Conservation (phyloP, 2,329 filamentous ascomycete genomes). For the Knufia petricola region DNA sequence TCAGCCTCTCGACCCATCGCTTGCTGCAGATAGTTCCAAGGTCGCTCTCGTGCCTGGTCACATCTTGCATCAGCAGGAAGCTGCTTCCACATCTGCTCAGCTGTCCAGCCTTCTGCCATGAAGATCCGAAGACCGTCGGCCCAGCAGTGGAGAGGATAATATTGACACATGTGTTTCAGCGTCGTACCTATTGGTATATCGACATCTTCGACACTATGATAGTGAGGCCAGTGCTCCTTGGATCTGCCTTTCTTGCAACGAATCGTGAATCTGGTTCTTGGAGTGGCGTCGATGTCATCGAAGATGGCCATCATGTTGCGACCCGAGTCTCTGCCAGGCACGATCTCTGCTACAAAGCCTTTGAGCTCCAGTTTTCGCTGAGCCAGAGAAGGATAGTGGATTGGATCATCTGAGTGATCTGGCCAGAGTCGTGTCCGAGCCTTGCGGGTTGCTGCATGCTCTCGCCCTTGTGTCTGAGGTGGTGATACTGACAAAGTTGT, state of each 20-base stretch:
- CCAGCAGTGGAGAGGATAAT: slow-evolving; percentile 20
- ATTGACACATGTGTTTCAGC: slow-evolving; percentile 12
- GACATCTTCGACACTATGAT: background rate
- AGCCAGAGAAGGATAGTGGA: background rate
- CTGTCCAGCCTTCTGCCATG: slow-evolving; percentile 16
- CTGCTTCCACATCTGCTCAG: slow-evolving; percentile 12
- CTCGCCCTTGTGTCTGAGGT: background rate
- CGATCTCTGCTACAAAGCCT: background rate
- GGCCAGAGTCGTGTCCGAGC: slow-evolving; percentile 5
- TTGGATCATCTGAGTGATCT: background rate
- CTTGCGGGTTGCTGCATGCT: slow-evolving; percentile 4
- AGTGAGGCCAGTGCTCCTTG: background rate
- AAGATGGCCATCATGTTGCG: slow-evolving; percentile 6
- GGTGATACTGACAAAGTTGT: background rate
- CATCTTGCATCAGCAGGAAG: slow-evolving; percentile 13
- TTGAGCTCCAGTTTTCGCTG: background rate
- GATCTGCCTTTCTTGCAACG: background rate
- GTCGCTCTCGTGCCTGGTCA: slow-evolving; percentile 5
- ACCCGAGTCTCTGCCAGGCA: background rate
- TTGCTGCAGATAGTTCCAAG: slow-evolving; percentile 20
- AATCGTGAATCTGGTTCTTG: background rate
- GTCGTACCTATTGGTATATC: slow-evolving; percentile 15
- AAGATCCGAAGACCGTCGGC: slow-evolving; percentile 17
- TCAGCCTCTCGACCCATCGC: slow-evolving; percentile 17
- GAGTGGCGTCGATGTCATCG: background rate